A percentile compares a stretch with the other conserved stretches of the same genome.
Conservation (phyloP, 2,329 filamentous ascomycete genomes). For the Xylariaceae sp. region DNA sequence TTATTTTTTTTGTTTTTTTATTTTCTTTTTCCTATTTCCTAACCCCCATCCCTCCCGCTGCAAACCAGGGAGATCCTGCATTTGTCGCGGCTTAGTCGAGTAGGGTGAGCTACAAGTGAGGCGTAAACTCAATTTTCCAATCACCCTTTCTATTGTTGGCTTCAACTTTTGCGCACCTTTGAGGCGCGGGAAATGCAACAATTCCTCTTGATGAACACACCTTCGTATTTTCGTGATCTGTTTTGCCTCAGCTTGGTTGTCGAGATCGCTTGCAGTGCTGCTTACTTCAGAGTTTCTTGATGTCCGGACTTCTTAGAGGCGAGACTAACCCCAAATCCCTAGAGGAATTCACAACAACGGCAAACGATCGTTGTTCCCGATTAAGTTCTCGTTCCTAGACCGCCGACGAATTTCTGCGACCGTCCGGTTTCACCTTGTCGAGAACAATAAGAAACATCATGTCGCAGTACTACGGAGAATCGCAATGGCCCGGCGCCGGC, state of each 20-base stretch:
- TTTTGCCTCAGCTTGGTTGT: not conserved
- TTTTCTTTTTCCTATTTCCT: slow-evolving; percentile 2
- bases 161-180: not conserved
- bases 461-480: slow-evolving; percentile 41
- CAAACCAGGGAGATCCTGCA: slow-evolving; percentile 3
- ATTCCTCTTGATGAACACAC: not conserved
- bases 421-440: not conserved
- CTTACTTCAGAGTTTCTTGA: not conserved
- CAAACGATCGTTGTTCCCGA: not conserved
- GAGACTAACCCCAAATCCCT: slow-evolving; percentile 9
- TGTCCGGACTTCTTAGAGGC: slow-evolving; percentile 2
- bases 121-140: slow-evolving; percentile 13
- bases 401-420: not conserved
- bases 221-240: not conserved
- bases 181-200: not conserved
- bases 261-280: not conserved
- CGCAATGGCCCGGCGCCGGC: slow-evolving; percentile 40
- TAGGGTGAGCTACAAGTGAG: slow-evolving; percentile 15
- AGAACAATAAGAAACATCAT: slow-evolving; percentile 22
- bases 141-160: slow-evolving; percentile 10
- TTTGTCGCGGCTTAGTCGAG: slow-evolving; percentile 17
- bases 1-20: slow-evolving; percentile 2
- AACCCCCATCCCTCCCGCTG: slow-evolving; percentile 15
- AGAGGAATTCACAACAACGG: slow-evolving; percentile 7
- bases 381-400: not conserved